These are phyloP conservation scores for Fraxinus anomala DNA, from an alignment of 257 asterid species.

Conservation along the genomic window DNA sequence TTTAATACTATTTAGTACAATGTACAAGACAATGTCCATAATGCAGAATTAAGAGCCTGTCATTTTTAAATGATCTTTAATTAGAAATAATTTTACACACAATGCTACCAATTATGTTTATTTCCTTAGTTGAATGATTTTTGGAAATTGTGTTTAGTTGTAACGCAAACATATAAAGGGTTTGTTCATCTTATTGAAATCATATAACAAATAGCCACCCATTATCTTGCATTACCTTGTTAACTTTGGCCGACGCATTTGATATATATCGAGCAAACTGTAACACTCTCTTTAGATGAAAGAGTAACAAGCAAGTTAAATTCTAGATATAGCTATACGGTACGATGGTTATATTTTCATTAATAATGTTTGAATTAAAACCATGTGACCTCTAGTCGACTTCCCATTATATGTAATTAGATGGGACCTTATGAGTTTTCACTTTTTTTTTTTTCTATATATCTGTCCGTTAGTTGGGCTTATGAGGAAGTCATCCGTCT, in stretches of 20 bases:
- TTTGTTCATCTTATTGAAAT: slow-evolving; percentile 25
- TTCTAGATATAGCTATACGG: not conserved
- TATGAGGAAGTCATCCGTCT: too few species aligned
- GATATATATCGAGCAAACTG: not conserved
- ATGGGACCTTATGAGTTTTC: not conserved
- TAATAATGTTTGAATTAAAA: not conserved
- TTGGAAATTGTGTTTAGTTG: not conserved
- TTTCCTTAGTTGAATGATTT: not conserved
- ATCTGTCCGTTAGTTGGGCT: too few species aligned
- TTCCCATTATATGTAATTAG: not conserved
- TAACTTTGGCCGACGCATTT: not conserved
- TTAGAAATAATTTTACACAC: too few species aligned
- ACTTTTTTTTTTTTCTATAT: too few species aligned
- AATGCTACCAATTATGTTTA: not conserved
- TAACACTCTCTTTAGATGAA: not conserved
- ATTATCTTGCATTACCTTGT: not conserved
- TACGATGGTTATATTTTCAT: not conserved
- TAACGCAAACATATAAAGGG: slow-evolving; percentile 16
- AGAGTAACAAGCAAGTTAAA: not conserved
- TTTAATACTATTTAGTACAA: too few species aligned
- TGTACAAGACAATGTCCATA: not conserved
- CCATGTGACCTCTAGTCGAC: not conserved
- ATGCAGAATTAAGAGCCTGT: not conserved
- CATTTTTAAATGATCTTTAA: too few species aligned
- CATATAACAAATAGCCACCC: slow-evolving; percentile 17